Evolutionary conservation across 75 land plant genomes (phyloP), one percentile per base, ranked within the genome.

Genomic region (Azolla pinnata): DNA sequence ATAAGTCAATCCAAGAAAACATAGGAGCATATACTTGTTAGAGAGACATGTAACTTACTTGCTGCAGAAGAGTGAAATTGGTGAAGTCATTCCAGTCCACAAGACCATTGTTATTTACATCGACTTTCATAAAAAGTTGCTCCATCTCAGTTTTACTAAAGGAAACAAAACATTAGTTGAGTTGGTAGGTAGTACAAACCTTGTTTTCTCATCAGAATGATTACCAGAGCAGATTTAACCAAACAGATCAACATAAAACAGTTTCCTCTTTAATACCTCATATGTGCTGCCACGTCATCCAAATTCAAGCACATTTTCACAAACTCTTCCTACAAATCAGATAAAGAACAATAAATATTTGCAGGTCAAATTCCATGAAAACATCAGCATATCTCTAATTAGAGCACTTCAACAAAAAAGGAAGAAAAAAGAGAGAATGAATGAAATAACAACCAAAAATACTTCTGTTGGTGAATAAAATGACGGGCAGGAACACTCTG

Each of bases 31-130:
- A n/a, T n/a, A n/a, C n/a, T n/a, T n/a, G n/a, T n/a, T n/a, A n/a
- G n/a, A n/a, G n/a, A n/a, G n/a, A n/a, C n/a, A n/a, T n/a, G n/a
- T n/a, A n/a, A n/a, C n/a, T 8, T 31, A 71, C 74, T 62, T 71
- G 74, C 49, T 71, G 74, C 32, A 56, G 33, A 24, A 71, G 74
- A 17, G 65, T 65, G 53, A 56, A 71, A 33, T 62, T 71, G 17
- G 69, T 64, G 26, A 71, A 71, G 59, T 71, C 74, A 49, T 71
- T 70, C 57, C 57, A 71, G 35, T 66, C 68, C 19, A 71, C 67
- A 2, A 40, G 48, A 24, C 74, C 74, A 9, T 31, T 47, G 23
- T 29, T 64, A 45, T 71, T 71, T 25, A 57, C 68, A 51, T 71
- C 74, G 14, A 71, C 58, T 51, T 71, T 71, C 74, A 71, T 71